Base-by-base conservation (phyloP, 768 basidiomycete genomes). In the Boletus tomentosulus region DNA sequence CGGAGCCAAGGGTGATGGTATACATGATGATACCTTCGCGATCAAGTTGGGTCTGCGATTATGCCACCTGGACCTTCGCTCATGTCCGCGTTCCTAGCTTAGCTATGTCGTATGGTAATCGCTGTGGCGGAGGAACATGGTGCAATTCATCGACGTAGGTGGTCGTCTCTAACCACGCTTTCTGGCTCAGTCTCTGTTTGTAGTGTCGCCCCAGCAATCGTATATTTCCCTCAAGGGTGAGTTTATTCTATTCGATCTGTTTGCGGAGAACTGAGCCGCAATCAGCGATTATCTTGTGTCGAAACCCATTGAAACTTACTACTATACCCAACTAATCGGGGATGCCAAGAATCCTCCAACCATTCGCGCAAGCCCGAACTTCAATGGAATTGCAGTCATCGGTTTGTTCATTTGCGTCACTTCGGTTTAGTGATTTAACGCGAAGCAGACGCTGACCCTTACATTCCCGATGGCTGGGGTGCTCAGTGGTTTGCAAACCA, bases 281-380 rank as follows among this genome's bases (percentile, higher is more conserved):
- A 90, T 64, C 70, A 84, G 6, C 38, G 38, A 38, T 19, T 38
- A 19, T 38, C 38, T 38, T 10, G 78, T 90, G 46, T 83, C 86
- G 0, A 64, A 78, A 3, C 75, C 88, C 3, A 83, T 91, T 45
- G 70, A 85, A 38, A 78, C 85, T 1, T 84, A 83, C 61, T 91
- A 90, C 64, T 88, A 88, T 64, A 89, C 87, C 2, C 82, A 86
- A 67, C 72, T 91, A 45, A 82, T 92, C 33, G 89, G 89, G 22
- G 89, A 91, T 66, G 83, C 86, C 3, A 81, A 77, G 59, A 71
- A 73, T 19, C 84, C 79, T 22, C 89, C 89, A 0, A 89, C 81
- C 0, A 72, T 91, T 25, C 76, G 83, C 33, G 89, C 88, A 0
- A 71, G 78, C 13, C 46, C 81, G 3, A 70, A 66, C 9, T 92